Base-by-base conservation (phyloP, 352 stramenopile genomes). In the Phytophthora pini region DNA sequence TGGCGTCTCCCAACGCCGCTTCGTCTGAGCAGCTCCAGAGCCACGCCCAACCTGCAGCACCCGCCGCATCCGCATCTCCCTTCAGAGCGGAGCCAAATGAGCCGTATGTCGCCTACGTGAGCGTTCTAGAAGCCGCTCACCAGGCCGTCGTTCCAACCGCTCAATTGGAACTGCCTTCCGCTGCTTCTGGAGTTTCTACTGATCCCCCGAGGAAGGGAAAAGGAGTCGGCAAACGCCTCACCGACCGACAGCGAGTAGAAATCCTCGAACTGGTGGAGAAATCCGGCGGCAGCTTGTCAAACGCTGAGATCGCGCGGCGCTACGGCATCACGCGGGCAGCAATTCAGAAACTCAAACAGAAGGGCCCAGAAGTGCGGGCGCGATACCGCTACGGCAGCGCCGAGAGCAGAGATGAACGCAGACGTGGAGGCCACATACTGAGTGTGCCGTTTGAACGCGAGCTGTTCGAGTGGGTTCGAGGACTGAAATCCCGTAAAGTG, bases 181-280 rank as follows among this genome's bases (percentile, higher is more conserved):
- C 51, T 11, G 5, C 56, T 46, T 11, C 49, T 8, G 15, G 15
- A 8, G 29, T 4, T 6, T 45, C 50, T 27, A 12, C 24, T 9
- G 65, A 61, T 24, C 29, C 47, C 8, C n/a, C 38, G 7, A 77
- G 53, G 49, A 79, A 72, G 26, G 52, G 62, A 34, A 74, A 77
- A 56, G 75, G 72, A 3, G 55, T 66, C 38, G 76, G 75, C 5
- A 82, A 73, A 50, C 66, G 78, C 1, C 61, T 87, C 11, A 87
- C 76, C 3, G 78, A 84, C 56, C 59, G 69, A 46, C 66, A 87
- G 46, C 75, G 78, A 7, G 66, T 87, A 24, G 78, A 82, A 29
- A 87, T 84, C 50, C 53, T 84, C 15, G 70, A 84, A 26, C 48
- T 78, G 36, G 64, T 82, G n/a, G 74, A 85, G 11, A 79, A 74